Percentiles rank a stretch among this genome's conserved stretches.
Evolutionary conservation across 331 rosid genomes (phyloP).

Genomic region (Cydonia oblonga): DNA sequence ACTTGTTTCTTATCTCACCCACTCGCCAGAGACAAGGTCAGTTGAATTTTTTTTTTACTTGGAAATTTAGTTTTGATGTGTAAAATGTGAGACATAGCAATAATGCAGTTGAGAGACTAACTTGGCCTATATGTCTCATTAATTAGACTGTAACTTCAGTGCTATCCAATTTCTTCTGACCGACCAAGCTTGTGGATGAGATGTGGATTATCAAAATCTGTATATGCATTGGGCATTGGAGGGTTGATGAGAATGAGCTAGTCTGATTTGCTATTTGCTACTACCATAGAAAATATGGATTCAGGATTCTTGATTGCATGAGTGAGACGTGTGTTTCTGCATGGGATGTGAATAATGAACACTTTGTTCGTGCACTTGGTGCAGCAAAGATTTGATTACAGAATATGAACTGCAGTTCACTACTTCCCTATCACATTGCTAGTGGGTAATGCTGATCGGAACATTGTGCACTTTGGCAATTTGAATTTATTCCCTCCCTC

Average conservation of each 20-base stretch:
- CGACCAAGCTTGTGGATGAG: constrained; percentile 2
- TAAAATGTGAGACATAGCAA: background rate
- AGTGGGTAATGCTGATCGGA: background rate
- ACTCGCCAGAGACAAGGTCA: constrained; percentile 89
- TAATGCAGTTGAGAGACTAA: background rate
- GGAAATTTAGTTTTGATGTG: background rate
- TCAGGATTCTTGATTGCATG: background rate
- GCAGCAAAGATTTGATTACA: background rate
- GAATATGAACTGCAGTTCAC: background rate
- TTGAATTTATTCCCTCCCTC: background rate
- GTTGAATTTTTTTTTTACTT: constrained; percentile 8
- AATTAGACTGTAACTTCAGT: background rate
- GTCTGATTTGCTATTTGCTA: background rate
- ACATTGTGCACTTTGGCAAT: background rate
- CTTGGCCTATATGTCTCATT: background rate
- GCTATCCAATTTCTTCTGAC: background rate
- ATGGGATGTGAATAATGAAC: background rate
- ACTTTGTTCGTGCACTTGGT: background rate
- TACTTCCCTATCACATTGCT: background rate
- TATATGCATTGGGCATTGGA: background rate
- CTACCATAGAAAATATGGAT: background rate
- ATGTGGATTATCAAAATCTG: background rate
- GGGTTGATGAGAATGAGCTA: background rate
- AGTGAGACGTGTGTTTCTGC: background rate
- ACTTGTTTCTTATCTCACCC: constrained; percentile 82